Evolutionary conservation across 179 eudicot species (phyloP).

Genomic region (Silene coronaria): DNA sequence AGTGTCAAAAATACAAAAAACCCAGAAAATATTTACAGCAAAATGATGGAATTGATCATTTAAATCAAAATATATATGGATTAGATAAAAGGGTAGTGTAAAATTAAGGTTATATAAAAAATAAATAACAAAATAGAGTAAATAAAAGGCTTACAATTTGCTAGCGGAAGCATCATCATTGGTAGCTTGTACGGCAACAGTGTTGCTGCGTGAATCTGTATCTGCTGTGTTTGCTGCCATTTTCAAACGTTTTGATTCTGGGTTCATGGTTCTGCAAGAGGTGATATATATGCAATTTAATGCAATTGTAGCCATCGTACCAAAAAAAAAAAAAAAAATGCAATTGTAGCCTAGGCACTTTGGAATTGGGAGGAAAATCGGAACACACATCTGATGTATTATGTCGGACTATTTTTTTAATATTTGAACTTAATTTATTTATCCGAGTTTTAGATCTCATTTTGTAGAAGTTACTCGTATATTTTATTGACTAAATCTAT

Average conservation of each 20-base stretch:
- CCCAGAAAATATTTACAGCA: conserved; percentile 1
- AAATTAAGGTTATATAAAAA: neutral
- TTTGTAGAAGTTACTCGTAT: too few relatives aligned
- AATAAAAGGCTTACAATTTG: conserved; percentile 43
- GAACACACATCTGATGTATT: too few relatives aligned
- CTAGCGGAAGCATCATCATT: conserved; percentile 91
- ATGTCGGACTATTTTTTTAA: too few relatives aligned
- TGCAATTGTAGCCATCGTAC: too few relatives aligned
- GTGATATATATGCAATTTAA: too few relatives aligned
- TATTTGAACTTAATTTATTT: too few relatives aligned
- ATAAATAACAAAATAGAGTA: neutral
- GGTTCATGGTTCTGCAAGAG: too few relatives aligned
- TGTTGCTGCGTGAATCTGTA: conserved; percentile 59
- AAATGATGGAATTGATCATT: neutral
- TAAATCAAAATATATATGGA: neutral
- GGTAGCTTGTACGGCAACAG: conserved; percentile 79
- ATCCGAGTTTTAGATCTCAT: too few relatives aligned
- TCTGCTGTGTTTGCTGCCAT: conserved; percentile 50
- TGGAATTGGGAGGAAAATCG: too few relatives aligned
- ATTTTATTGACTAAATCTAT: too few relatives aligned
- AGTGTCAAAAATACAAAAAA: neutral
- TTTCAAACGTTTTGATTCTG: neutral
- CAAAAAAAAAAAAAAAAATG: too few relatives aligned
- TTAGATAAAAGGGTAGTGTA: neutral
- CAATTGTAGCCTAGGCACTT: too few relatives aligned